Evolutionary conservation across 805 yeast genomes (phyloP).

Genomic region (Candida chilensis): DNA sequence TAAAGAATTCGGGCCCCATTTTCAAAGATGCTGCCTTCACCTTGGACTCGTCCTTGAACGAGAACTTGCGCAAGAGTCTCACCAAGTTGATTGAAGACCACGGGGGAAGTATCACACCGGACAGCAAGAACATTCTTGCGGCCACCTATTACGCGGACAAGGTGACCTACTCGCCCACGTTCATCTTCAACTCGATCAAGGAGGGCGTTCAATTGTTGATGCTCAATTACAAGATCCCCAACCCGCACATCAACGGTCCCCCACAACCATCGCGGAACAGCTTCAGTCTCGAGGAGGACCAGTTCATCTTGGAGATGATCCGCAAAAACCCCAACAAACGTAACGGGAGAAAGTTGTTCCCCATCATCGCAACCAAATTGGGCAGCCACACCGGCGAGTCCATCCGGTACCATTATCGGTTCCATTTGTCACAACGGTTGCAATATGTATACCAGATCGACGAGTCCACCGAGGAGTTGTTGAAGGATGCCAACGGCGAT

Average conservation of each 20-base stretch:
- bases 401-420: too few relatives aligned
- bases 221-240: not conserved
- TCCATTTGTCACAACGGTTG: too few relatives aligned
- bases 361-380: slow-evolving; percentile 19
- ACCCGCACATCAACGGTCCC: not conserved
- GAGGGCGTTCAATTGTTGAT: not conserved
- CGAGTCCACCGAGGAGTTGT: too few relatives aligned
- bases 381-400: slow-evolving; percentile 30
- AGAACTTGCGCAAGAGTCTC: not conserved
- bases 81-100: not conserved
- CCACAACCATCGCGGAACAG: slow-evolving; percentile 3
- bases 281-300: slow-evolving; percentile 26
- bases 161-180: not conserved
- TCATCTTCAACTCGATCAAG: not conserved
- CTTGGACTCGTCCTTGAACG: too few relatives aligned
- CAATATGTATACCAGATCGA: too few relatives aligned
- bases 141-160: not conserved
- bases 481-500: too few relatives aligned
- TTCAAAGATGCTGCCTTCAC: not conserved
- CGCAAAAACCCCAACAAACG: slow-evolving; percentile 24
- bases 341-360: slow-evolving; percentile 26
- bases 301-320: slow-evolving; percentile 25
- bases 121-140: not conserved
- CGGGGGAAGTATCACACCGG: not conserved
- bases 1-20: not conserved